Evolutionary conservation across 805 yeast genomes (phyloP).

Genomic region (Spathaspora girioi): DNA sequence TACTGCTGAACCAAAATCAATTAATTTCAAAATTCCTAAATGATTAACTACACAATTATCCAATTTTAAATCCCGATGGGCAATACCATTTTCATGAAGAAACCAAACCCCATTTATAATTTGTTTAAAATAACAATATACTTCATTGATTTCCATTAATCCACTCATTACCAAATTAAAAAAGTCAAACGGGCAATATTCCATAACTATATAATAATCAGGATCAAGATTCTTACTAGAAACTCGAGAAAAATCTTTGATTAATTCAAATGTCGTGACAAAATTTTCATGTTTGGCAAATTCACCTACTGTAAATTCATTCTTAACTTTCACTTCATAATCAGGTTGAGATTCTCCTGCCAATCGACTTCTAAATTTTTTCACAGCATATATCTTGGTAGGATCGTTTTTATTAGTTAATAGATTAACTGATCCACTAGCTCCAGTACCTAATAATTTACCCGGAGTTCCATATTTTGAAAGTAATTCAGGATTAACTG

Average conservation of each 20-base stretch:
- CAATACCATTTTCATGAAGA: slow-evolving; percentile 78
- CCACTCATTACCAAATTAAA: slow-evolving; percentile 93
- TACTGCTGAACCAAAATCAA: slow-evolving; percentile 92
- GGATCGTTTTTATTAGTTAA: slow-evolving; percentile 57
- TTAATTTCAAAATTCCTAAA: slow-evolving; percentile 75
- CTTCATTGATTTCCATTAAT: slow-evolving; percentile 64
- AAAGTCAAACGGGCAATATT: slow-evolving; percentile 87
- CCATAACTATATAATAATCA: slow-evolving; percentile 76
- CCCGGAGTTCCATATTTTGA: slow-evolving; percentile 71
- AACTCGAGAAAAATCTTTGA: slow-evolving; percentile 47
- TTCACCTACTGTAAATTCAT: slow-evolving; percentile 81
- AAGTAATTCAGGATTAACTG: slow-evolving; percentile 20
- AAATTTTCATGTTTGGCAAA: slow-evolving; percentile 70
- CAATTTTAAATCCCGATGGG: slow-evolving; percentile 88
- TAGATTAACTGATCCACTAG: slow-evolving; percentile 88
- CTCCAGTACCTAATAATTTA: slow-evolving; percentile 81
- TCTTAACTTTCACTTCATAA: slow-evolving; percentile 72
- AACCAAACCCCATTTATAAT: slow-evolving; percentile 70
- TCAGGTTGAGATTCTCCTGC: slow-evolving; percentile 61
- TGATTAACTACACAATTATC: slow-evolving; percentile 87
- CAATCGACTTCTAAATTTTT: slow-evolving; percentile 71
- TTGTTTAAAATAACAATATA: slow-evolving; percentile 80
- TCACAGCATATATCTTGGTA: slow-evolving; percentile 69
- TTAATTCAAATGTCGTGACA: slow-evolving; percentile 75
- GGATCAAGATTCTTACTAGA: slow-evolving; percentile 10